Percentiles rank a stretch among this genome's conserved stretches.
phyloP scores from a whole-genome alignment of 1,284 basidiomycete species.

The Thelephora terrestris region DNA sequence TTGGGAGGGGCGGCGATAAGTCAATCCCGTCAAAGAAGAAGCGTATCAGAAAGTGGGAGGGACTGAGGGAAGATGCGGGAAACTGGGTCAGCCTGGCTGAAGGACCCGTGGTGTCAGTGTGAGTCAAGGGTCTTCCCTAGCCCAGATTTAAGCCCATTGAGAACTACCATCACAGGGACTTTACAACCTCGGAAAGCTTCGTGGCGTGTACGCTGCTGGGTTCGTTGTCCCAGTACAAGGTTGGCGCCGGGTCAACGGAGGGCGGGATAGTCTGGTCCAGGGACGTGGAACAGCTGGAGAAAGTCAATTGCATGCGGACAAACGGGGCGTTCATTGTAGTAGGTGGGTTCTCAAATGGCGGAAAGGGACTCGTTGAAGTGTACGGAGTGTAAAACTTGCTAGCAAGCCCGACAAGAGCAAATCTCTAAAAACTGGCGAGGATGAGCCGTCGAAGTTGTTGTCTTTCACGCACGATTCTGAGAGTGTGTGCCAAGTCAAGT shows the following conservation, averaged over 20 bases:
- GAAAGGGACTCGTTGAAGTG: conserved; percentile 51
- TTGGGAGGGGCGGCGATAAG: conserved; percentile 61
- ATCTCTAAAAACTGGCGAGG: not conserved
- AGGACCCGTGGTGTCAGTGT: conserved; percentile 64
- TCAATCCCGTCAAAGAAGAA: conserved; percentile 33
- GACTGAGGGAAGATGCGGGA: conserved; percentile 41
- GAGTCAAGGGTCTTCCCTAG: conserved; percentile 15
- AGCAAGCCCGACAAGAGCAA: not conserved
- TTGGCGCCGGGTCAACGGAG: conserved; percentile 23
- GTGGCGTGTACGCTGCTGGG: conserved; percentile 53
- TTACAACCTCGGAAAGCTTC: conserved; percentile 34
- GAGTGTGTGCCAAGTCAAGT: no score
- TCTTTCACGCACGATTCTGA: no score
- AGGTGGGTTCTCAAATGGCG: conserved; percentile 48
- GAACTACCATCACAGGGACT: conserved; percentile 30
- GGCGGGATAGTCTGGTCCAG: conserved; percentile 35
- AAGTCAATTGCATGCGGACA: conserved; percentile 50
- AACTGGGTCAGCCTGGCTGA: conserved; percentile 43
- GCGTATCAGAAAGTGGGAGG: conserved; percentile 60
- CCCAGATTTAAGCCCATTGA: conserved; percentile 5
- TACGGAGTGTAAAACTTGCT: conserved; percentile 25
- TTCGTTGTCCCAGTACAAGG: conserved; percentile 34
- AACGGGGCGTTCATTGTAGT: conserved; percentile 37
- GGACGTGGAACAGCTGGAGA: conserved; percentile 33
- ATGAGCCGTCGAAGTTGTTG: no score